Conservation (phyloP, 2,329 filamentous ascomycete genomes). For the Geoglossum cookeanum region DNA sequence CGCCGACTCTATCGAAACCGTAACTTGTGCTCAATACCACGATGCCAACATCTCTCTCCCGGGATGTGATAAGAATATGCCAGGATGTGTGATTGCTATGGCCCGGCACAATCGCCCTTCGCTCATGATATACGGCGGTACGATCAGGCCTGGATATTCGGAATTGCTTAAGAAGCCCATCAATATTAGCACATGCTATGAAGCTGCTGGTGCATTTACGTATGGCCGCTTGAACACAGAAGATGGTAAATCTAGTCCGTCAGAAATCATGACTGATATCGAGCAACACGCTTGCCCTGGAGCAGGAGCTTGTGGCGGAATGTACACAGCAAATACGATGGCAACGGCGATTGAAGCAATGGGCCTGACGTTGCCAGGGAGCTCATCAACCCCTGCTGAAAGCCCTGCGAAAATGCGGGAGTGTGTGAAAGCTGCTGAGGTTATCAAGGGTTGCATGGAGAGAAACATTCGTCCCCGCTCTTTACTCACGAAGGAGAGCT, state of each 20-base stretch:
- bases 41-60: slow-evolving; percentile 88
- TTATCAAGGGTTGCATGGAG: slow-evolving; percentile 63
- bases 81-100: slow-evolving; percentile 76
- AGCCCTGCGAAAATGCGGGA: slow-evolving; percentile 74
- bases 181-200: slow-evolving; percentile 79
- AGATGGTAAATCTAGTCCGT: slow-evolving; percentile 21
- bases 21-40: slow-evolving; percentile 80
- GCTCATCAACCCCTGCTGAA: slow-evolving; percentile 62
- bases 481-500: slow-evolving; percentile 58
- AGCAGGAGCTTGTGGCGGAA: slow-evolving; percentile 68
- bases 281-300: slow-evolving; percentile 61
- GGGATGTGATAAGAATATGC: slow-evolving; percentile 97
- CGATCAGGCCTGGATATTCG: slow-evolving; percentile 75
- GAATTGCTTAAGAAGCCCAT: slow-evolving; percentile 55
- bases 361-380: slow-evolving; percentile 65
- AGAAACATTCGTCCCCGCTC: slow-evolving; percentile 65
- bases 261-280: slow-evolving; percentile 70
- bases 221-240: slow-evolving; percentile 54
- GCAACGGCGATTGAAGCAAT: slow-evolving; percentile 79
- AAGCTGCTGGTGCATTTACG: slow-evolving; percentile 64
- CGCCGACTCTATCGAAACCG: slow-evolving; percentile 82
- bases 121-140: slow-evolving; percentile 88
- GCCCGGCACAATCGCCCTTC: slow-evolving; percentile 81
- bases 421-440: slow-evolving; percentile 61
- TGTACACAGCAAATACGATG: slow-evolving; percentile 95